Conservation (phyloP, 768 basidiomycete species). For the Lentinula edodes region DNA sequence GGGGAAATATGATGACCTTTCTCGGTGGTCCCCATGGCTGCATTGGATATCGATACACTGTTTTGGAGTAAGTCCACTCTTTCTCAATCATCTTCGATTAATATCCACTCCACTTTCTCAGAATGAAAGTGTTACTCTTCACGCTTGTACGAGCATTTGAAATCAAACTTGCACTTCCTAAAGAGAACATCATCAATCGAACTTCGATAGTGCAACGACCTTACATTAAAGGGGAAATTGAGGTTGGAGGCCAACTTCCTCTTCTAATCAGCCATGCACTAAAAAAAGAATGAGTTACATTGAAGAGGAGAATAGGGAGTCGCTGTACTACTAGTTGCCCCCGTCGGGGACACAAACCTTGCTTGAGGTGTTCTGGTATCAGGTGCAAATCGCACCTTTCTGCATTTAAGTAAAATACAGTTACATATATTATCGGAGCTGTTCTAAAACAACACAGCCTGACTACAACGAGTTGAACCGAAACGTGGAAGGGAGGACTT, state of each 20-base stretch:
- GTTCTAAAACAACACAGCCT: no score
- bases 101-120: neutral
- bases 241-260: slow-evolving; percentile 21
- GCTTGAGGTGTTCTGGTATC: no score
- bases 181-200: slow-evolving; percentile 15
- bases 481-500: no score
- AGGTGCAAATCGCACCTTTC: no score
- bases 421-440: no score
- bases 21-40: slow-evolving; percentile 42
- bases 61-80: slow-evolving; percentile 30
- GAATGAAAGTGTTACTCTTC: slow-evolving; percentile 28
- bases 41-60: slow-evolving; percentile 40
- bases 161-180: slow-evolving; percentile 28
- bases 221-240: slow-evolving; percentile 16
- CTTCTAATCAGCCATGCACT: slow-evolving; percentile 7
- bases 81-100: no score
- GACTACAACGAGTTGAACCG: no score
- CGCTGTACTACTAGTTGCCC: no score
- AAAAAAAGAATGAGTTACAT: no score
- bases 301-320: no score
- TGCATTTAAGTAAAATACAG: no score
- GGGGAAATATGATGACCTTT: slow-evolving; percentile 32
- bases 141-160: slow-evolving; percentile 27
- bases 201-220: slow-evolving; percentile 22
- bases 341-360: no score